Base-by-base conservation (phyloP, 2,329 filamentous ascomycete species). In the Fusarium subtropicale region DNA sequence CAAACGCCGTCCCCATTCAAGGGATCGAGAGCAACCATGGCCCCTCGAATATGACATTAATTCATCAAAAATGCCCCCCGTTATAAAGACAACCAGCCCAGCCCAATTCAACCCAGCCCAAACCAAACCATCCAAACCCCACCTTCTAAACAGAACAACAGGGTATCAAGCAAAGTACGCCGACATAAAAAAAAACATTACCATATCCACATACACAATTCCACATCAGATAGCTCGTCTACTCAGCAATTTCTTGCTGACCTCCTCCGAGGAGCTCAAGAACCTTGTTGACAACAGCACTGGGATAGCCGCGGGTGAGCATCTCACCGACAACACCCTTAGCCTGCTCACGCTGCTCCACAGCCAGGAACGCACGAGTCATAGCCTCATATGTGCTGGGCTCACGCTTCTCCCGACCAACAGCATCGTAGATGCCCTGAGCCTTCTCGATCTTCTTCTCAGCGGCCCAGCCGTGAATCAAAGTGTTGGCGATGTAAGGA, bases 331-430 rank as follows among this genome's bases (percentile, higher is more conserved):
- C 94, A 16, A 97, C 91, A 13, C 77, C 81, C 81, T 93, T 90
- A 39, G 96, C 96, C 60, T 87, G 86, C 50, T 90, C 86, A 34
- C 92, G 90, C 77, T 97, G 89, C 77, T 97, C 93, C 5, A 91
- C 91, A 13, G 93, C 90, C 56, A 99, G 88, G 81, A 91, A 97
- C 1, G 96, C 96, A 46, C 96, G 88, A 7, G 94, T 97, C 96
- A 99, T 99, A 41, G 95, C 94, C 82, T 99, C 96, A 79, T 99
- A 99, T 7, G 96, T 99, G 84, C 94, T 97, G 5, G 96, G 96
- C 83, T 99, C 96, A 60, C 96, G 90, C 82, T 91, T 94, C 56
- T 90, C 87, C 30, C 88, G 86, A 11, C 90, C 88, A 5, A 99
- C 90, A n/a, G 87, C 85, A 62, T 92, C 87, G 77, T 97, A 99